Evolutionary conservation across 2,329 filamentous ascomycete genomes (phyloP).

Genomic region (Diplodia intermedia): DNA sequence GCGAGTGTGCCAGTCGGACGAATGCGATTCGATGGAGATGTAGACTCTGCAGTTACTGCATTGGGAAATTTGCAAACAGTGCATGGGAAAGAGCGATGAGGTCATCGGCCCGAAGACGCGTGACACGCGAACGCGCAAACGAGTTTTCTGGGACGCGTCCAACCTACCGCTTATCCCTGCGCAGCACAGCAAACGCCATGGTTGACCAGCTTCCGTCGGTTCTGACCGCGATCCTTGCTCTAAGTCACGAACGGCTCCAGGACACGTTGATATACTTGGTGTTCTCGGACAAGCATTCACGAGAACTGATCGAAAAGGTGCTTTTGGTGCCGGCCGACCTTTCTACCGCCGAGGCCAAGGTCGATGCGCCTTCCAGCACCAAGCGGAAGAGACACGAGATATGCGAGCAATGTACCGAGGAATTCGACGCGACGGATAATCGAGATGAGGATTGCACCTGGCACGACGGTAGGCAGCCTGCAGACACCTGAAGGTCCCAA

Average conservation of each 20-base stretch:
- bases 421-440: slow-evolving; percentile 6
- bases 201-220: background rate
- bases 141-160: background rate
- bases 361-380: background rate
- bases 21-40: slow-evolving; percentile 7
- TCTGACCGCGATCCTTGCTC: background rate
- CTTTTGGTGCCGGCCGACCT: background rate
- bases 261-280: background rate
- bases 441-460: slow-evolving; percentile 3
- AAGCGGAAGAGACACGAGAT: slow-evolving; percentile 2
- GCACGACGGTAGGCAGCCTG: slow-evolving; percentile 19
- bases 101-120: background rate
- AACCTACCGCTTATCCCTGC: background rate
- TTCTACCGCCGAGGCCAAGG: background rate
- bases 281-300: background rate
- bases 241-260: background rate
- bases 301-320: background rate
- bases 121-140: background rate
- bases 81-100: background rate
- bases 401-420: slow-evolving; percentile 4
- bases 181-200: background rate
- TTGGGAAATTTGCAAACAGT: background rate
- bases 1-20: background rate
- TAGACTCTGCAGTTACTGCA: background rate
- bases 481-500: background rate